Base-by-base conservation (phyloP, 305 asterid genomes). In the Fraxinus paxiana region DNA sequence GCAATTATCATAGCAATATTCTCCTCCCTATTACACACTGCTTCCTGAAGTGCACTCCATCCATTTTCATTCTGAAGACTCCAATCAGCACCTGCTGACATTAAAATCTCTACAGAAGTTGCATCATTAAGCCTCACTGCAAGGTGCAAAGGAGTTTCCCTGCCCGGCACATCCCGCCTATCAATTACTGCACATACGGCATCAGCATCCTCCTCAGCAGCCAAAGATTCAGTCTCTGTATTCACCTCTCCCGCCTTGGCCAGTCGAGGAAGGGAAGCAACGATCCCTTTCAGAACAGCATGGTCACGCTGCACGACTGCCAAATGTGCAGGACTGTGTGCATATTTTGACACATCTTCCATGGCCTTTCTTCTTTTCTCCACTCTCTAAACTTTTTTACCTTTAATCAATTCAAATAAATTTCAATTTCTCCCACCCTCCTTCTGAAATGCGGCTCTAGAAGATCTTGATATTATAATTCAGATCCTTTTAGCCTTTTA, bases 31-130 rank as follows among this genome's bases (percentile, higher is more conserved):
- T 97, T 93, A 80, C 99, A 96, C 76, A 96, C 99, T 20, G 99
- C 99, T 91, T 96, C 99, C 87, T 96, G 99, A 59, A 96, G 97
- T 15, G 99, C 98, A 87, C 98, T 96, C 99, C 99, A 96, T n/a
- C 99, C 99, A 51, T 91, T 91, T 78, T 96, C 99, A 78, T 96
- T 96, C 88, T 94, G 99, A 69, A 96, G 97, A 85, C 99, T 96
- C 99, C 99, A 96, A 85, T 96, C 97, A 65, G 99, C 98, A 78
- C 99, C 99, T 34, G 98, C 97, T 28, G 98, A 90, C 99, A 96
- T 96, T 87, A 96, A 89, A 82, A 96, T 91, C 90, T 96, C 99
- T 75, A 98, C 98, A 2, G 98, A 91, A 38, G 82, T 72, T 4
- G 96, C 86, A 74, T 96, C 99, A 73, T 89, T 90, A 81, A 94